Evolutionary conservation across 1,284 basidiomycete species (phyloP).

Genomic region (Ceratobasidium sp.): DNA sequence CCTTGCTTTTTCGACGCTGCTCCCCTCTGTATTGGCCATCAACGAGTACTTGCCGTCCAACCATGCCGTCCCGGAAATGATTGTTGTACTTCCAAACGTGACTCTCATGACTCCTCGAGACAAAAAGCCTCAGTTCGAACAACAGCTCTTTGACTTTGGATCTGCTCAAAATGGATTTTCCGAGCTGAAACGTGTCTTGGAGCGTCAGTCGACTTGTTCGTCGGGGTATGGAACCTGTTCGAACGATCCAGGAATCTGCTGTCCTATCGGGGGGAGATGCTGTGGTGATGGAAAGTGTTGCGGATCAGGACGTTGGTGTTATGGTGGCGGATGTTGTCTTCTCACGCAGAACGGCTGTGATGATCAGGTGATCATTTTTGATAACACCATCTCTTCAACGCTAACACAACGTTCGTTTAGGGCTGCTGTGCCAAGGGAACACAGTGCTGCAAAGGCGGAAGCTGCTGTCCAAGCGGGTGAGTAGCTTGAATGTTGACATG

Average conservation of each 20-base stretch:
- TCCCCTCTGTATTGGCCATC: constrained; percentile 9
- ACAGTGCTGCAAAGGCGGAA: constrained; percentile 31
- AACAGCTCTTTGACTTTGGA: constrained; percentile 24
- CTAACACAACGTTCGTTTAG: not conserved
- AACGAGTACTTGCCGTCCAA: not conserved
- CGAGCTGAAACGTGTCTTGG: constrained; percentile 5
- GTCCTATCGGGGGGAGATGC: constrained; percentile 18
- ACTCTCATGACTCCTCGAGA: constrained; percentile 18
- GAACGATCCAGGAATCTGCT: constrained; percentile 14
- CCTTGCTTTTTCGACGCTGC: not conserved
- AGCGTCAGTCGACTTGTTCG: not conserved
- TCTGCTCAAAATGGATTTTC: constrained; percentile 30
- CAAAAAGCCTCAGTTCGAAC: not conserved
- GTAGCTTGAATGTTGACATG: not conserved
- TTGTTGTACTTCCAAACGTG: constrained; percentile 9
- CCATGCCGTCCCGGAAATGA: constrained; percentile 11
- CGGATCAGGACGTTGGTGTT: not conserved
- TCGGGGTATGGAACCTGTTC: constrained; percentile 8
- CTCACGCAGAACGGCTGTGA: constrained; percentile 3
- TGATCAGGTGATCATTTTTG: not conserved
- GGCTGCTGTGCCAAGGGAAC: constrained; percentile 15
- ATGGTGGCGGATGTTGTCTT: not conserved
- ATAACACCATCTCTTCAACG: not conserved
- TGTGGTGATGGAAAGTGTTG: constrained; percentile 27
- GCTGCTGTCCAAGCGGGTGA: constrained; percentile 11